phyloP scores from a whole-genome alignment of 768 basidiomycete species.

The Trametes elegans region DNA sequence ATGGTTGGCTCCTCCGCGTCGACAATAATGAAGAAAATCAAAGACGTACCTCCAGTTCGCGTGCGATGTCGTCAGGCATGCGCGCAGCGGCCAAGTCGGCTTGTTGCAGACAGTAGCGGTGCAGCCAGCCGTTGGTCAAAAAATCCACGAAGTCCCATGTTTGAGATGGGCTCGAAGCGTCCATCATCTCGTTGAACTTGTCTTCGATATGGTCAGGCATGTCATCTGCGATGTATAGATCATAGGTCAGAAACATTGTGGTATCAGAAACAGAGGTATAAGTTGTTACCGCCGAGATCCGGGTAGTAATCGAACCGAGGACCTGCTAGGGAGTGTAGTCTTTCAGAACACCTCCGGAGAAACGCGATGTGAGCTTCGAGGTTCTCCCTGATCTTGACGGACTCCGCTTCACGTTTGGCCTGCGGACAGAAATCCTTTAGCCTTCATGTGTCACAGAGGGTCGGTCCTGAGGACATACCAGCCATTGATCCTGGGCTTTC shows the following conservation, averaged over 20 bases:
- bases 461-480: conserved; percentile 41
- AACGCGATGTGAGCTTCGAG: conserved; percentile 53
- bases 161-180: conserved; percentile 41
- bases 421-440: conserved; percentile 29
- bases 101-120: conserved; percentile 48
- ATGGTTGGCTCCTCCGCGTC: neutral
- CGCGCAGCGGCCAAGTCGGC: conserved; percentile 48
- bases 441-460: neutral
- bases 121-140: conserved; percentile 62
- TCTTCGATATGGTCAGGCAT: conserved; percentile 39
- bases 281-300: conserved; percentile 20
- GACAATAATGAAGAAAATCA: neutral
- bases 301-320: conserved; percentile 27
- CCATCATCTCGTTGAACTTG: conserved; percentile 66
- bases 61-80: conserved; percentile 60
- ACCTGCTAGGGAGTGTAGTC: conserved; percentile 58
- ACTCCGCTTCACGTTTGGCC: conserved; percentile 59
- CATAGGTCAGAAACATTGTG: neutral
- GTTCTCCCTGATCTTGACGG: conserved; percentile 53
- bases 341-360: conserved; percentile 62
- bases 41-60: conserved; percentile 64
- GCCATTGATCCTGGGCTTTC: conserved; percentile 61
- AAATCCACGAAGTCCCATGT: conserved; percentile 42
- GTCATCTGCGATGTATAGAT: conserved; percentile 21
- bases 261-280: neutral